Conservation (phyloP, 768 basidiomycete species). For the Chiua virens region DNA sequence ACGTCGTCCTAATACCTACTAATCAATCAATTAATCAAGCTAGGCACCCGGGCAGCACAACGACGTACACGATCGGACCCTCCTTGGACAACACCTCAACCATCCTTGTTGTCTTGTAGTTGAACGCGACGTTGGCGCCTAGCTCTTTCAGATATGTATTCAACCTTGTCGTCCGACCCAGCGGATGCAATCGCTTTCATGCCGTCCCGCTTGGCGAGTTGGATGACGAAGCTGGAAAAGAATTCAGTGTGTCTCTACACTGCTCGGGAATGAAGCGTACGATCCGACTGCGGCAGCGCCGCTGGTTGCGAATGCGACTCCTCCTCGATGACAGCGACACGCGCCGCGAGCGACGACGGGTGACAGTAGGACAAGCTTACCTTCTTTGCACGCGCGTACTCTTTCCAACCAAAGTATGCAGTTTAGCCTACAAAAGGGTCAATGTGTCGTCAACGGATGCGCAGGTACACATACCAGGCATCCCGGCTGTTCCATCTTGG, state of each 20-base stretch:
- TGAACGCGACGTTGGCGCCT: slow-evolving; percentile 72
- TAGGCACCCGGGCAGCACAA: not conserved
- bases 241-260: not conserved
- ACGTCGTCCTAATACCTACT: slow-evolving; percentile 47
- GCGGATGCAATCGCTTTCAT: slow-evolving; percentile 70
- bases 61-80: slow-evolving; percentile 51
- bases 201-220: slow-evolving; percentile 51
- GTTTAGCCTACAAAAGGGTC: slow-evolving; percentile 14
- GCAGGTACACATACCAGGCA: no score
- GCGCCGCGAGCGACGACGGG: not conserved
- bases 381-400: slow-evolving; percentile 7
- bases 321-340: slow-evolving; percentile 34
- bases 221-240: slow-evolving; percentile 42
- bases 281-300: slow-evolving; percentile 57
- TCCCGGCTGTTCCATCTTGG: slow-evolving; percentile 27
- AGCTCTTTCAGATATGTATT: slow-evolving; percentile 54
- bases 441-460: no score
- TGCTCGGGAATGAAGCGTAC: slow-evolving; percentile 34
- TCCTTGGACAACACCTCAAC: slow-evolving; percentile 52
- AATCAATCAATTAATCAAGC: not conserved
- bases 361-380: slow-evolving; percentile 16
- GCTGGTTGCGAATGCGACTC: slow-evolving; percentile 49
- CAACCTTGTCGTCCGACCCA: slow-evolving; percentile 73
- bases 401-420: slow-evolving; percentile 9
- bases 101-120: slow-evolving; percentile 64